Base-by-base conservation (phyloP, 1,139 yeast genomes). In the Meyerozyma carpophila region DNA sequence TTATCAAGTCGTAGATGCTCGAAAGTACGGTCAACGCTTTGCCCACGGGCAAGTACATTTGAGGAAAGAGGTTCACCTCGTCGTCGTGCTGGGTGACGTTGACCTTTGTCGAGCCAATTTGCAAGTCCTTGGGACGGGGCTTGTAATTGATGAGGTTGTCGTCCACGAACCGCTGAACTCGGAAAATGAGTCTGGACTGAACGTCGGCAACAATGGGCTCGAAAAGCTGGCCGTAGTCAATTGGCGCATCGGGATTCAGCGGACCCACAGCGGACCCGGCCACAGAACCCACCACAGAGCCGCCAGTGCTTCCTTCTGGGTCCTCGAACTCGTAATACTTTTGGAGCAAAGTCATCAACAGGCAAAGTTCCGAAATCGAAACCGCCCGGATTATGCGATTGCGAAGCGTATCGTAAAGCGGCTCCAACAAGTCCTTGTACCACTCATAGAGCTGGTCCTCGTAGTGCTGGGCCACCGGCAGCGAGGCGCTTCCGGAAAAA, bases 1-100 rank as follows among this genome's bases (percentile, higher is more conserved):
- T 82, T 24, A 91, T 77, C 52, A 90, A 69, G 56, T 88, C 95
- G 58, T 89, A 87, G 20, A 91, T 84, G 56, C 81, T 86, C 21
- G 91, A 83, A 31, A 91, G 66, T 13, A 91, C 65, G 0, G 86
- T 75, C 37, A 90, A 66, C 0, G 96, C 84, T 45, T 79, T 80
- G 2, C 80, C 77, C 44, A 91, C 70, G 1, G 97, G 96, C 8
- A 88, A 81, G 57, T 86, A 90, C 57, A 84, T 74, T 13, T 74
- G 78, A 13, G 72, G 67, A 47, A 77, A 70, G 49, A 75, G 55
- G 8, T 29, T 32, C 18, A 14, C 11, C 5, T 16, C 36, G 4
- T 21, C 41, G n/a, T 18, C 26, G 2, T 16, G 24, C 8, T 37
- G 37, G 13, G 26, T 29, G 14, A 24, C 38, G 39, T 41, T 9